Evolutionary conservation across 148 eudicot species (phyloP), one percentile per base, ranked within the genome.

Genomic region (Camellia lanceoleosa): DNA sequence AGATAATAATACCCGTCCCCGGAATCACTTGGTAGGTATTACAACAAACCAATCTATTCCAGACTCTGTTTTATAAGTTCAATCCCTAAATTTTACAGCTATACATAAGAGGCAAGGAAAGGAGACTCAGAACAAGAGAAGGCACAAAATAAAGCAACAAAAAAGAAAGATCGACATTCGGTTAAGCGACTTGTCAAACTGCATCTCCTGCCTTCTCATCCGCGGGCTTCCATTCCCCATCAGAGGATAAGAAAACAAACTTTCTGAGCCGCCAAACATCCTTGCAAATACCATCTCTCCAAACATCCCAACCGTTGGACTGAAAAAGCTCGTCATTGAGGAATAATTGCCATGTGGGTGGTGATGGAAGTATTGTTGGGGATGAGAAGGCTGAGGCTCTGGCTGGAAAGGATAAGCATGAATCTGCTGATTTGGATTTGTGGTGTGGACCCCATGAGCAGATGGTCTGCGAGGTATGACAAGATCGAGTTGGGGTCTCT

Each of bases 141-240:
- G 90, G 84, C 94, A 91, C 81, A 94, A 73, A 55, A 89, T 71
- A 61, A 87, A 71, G 82, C 97, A 91, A 76, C 91, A 91, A 38
- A 91, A 84, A 15, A 94, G 86, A 81, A 94, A 94, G 55, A 91
- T 86, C 0, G 90, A 86, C n/a, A 94, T 84, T 71, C 98, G 78
- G 74, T 86, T 87, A 10, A 94, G 93, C 15, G 93, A 94, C 89
- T 94, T 92, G 18, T 91, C 88, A 11, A 84, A 9, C 85, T 86
- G 90, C 85, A 92, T 77, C 82, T 89, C 97, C 68, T 92, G 97
- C 89, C 97, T 91, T 77, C 98, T 91, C 80, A 87, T 60, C 67
- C 95, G 83, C 4, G 87, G 85, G 79, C 84, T 90, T 58, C 82
- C 70, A 70, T 43, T 75, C 42, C 84, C 80, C 38, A 72, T 19